These are phyloP conservation scores for Microthlaspi erraticum DNA, from an alignment of 345 rosid genomes.

Conservation along the genomic window DNA sequence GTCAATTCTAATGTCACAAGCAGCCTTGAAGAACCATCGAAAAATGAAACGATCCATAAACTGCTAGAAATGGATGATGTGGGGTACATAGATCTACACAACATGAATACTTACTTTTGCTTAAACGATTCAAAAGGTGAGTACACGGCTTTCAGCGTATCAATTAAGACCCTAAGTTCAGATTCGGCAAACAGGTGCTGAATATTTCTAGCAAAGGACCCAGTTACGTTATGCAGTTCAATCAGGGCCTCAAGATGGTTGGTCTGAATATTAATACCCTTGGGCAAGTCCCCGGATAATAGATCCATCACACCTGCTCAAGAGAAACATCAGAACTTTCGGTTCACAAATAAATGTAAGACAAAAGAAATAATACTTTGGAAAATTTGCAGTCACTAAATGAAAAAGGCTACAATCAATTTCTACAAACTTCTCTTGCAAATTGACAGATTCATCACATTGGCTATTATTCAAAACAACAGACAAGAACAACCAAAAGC, in stretches of 20 bases:
- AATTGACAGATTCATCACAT: conserved; percentile 15
- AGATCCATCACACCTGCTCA: conserved; percentile 80
- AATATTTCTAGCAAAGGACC: conserved; percentile 83
- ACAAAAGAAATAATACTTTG: not conserved
- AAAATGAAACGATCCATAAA: conserved; percentile 14
- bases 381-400: conserved; percentile 4
- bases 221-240: conserved; percentile 89
- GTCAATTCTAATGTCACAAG: conserved; percentile 32
- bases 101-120: conserved; percentile 65
- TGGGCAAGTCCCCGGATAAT: conserved; percentile 91
- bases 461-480: conserved; percentile 3
- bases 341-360: conserved; percentile 20
- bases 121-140: conserved; percentile 86
- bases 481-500: not conserved
- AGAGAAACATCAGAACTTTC: conserved; percentile 34
- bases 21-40: conserved; percentile 20
- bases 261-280: conserved; percentile 84
- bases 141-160: conserved; percentile 87
- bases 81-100: conserved; percentile 8
- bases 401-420: conserved; percentile 7
- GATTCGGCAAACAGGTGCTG: conserved; percentile 94
- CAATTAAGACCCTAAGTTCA: conserved; percentile 72
- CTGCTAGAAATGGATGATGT: conserved; percentile 15
- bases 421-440: not conserved
- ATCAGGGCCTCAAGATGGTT: conserved; percentile 93